Evolutionary conservation across 139 green algal species (phyloP).

Genomic region (Mesotaenium endlicherianum): DNA sequence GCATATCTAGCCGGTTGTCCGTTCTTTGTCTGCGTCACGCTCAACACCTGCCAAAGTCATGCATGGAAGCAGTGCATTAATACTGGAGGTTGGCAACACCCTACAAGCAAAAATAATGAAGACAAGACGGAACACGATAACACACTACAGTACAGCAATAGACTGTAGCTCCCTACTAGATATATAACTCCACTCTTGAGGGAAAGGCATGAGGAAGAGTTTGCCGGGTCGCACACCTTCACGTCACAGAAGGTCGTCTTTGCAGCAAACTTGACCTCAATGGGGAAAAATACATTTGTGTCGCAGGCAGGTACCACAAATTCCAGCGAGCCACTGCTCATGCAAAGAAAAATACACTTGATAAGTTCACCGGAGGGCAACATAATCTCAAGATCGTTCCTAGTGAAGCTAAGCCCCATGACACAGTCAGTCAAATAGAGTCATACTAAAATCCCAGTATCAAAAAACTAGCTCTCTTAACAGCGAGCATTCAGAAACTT

Average conservation of each 20-base stretch:
- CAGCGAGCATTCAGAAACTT: background rate
- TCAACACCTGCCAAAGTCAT: no score
- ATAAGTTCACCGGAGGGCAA: background rate
- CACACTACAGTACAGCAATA: no score
- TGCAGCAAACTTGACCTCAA: constrained; percentile 80
- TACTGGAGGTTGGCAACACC: no score
- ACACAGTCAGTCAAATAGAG: background rate
- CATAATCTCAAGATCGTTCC: background rate
- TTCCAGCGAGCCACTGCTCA: constrained; percentile 79
- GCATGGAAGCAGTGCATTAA: no score
- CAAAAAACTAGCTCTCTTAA: background rate
- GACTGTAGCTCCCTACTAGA: no score
- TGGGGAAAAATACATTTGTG: constrained; percentile 86
- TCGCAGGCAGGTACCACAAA: constrained; percentile 83
- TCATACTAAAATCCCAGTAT: background rate
- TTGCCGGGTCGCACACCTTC: constrained; percentile 52
- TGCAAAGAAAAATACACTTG: background rate
- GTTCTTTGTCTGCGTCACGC: no score
- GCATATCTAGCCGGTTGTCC: no score
- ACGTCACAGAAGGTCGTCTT: constrained; percentile 78
- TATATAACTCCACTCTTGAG: background rate
- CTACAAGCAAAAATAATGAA: no score
- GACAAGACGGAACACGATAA: no score
- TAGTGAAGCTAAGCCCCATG: background rate
- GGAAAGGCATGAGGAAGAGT: constrained; percentile 45